Evolutionary conservation across 1,284 basidiomycete species (phyloP).

Genomic region (Ganoderma sinense): DNA sequence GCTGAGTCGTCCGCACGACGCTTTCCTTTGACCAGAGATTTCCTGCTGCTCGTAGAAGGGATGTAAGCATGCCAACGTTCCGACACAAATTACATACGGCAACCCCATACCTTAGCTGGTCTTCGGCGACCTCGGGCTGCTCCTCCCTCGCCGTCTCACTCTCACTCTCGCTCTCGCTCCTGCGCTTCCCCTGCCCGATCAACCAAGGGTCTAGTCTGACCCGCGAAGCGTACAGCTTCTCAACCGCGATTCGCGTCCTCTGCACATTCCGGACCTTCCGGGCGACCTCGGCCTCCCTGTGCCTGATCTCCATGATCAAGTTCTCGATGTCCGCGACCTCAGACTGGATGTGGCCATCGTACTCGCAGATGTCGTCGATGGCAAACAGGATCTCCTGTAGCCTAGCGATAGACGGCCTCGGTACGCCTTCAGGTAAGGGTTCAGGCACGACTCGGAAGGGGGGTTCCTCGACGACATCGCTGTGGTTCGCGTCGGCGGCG

Average conservation of each 20-base stretch:
- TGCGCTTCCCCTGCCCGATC: background rate
- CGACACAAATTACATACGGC: background rate
- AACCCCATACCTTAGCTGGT: background rate
- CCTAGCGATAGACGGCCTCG: background rate
- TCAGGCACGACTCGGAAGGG: background rate
- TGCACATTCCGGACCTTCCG: background rate
- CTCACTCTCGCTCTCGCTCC: background rate
- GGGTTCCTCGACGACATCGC: background rate
- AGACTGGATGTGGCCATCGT: background rate
- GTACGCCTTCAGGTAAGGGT: background rate
- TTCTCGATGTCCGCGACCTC: background rate
- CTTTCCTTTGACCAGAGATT: background rate
- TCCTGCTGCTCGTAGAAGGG: background rate
- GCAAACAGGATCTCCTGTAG: background rate
- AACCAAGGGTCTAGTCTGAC: background rate
- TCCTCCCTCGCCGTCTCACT: too few species aligned
- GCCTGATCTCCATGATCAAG: background rate
- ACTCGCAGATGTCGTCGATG: background rate
- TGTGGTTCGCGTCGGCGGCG: background rate
- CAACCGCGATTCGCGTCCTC: background rate
- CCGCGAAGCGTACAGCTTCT: background rate
- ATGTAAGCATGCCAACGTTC: background rate
- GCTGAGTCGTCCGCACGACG: background rate
- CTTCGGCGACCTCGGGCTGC: background rate
- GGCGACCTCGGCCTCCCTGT: background rate